phyloP scores from a whole-genome alignment of 305 asterid species.

The Petunia hybrid region DNA sequence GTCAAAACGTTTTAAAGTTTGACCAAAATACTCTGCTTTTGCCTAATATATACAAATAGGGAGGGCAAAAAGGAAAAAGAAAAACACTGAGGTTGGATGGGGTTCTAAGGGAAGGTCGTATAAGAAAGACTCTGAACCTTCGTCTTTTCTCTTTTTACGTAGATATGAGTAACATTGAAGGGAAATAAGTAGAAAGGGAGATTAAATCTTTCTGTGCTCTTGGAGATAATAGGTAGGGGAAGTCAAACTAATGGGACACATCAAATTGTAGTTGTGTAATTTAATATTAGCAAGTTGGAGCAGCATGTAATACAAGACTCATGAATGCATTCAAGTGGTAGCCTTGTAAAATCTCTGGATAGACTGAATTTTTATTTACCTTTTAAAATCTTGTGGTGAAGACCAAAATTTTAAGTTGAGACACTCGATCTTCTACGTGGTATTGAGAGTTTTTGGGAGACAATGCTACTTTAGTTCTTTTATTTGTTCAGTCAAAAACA shows the following conservation, averaged over 20 bases:
- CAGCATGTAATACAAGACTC: neutral
- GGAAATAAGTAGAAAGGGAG: neutral
- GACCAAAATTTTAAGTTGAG: neutral
- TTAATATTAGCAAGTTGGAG: neutral
- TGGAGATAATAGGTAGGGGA: conserved; percentile 1
- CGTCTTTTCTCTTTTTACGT: neutral
- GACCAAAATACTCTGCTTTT: neutral
- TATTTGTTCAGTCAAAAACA: neutral
- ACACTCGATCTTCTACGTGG: neutral
- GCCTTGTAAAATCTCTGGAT: conserved; percentile 10
- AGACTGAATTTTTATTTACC: neutral
- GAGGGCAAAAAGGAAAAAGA: neutral
- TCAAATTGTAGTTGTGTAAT: neutral
- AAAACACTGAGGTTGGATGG: too few relatives aligned
- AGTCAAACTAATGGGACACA: neutral
- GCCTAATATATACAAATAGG: neutral
- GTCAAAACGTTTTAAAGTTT: neutral
- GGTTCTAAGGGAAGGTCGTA: neutral
- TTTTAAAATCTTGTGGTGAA: neutral
- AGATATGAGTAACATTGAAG: neutral
- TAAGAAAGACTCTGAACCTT: neutral
- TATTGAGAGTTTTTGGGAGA: too few relatives aligned
- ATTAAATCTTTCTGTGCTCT: neutral
- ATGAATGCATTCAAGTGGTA: neutral
- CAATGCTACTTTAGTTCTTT: neutral